These are phyloP conservation scores for Amanita polypyramis DNA, from an alignment of 768 basidiomycete genomes.

Conservation along the genomic window DNA sequence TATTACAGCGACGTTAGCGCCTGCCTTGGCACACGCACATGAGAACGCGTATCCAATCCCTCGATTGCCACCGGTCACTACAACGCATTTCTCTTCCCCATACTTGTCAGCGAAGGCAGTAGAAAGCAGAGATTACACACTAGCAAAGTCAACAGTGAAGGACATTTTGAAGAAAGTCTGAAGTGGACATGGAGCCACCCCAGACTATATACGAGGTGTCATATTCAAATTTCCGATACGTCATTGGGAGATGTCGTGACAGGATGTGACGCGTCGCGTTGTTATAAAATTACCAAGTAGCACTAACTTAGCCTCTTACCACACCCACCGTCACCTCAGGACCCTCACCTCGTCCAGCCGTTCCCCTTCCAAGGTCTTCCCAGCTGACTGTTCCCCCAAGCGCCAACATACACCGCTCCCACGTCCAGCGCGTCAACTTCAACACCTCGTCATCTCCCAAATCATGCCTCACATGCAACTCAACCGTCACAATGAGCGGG, in stretches of 20 bases:
- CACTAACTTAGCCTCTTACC: conserved; percentile 38
- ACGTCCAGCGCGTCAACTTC: conserved; percentile 65
- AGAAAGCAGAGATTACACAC: background rate
- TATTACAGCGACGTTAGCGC: conserved; percentile 51
- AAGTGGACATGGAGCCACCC: too few relatives aligned
- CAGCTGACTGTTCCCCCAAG: conserved; percentile 26
- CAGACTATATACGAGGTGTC: background rate
- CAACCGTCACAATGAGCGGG: conserved; percentile 63
- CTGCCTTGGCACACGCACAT: conserved; percentile 41
- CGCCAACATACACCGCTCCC: conserved; percentile 51
- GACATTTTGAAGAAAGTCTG: background rate
- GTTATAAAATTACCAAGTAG: background rate
- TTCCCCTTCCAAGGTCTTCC: conserved; percentile 28
- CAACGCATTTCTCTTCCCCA: conserved; percentile 31
- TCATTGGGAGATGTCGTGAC: too few relatives aligned
- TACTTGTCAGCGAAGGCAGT: background rate
- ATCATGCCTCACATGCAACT: conserved; percentile 62
- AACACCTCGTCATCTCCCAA: conserved; percentile 64
- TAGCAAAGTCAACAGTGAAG: conserved; percentile 5
- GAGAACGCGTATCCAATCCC: conserved; percentile 52
- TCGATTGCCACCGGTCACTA: conserved; percentile 54
- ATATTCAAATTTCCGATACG: too few relatives aligned
- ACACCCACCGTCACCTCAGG: conserved; percentile 68
- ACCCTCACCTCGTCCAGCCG: conserved; percentile 24
- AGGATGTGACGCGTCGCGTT: too few relatives aligned